Conservation (phyloP, 163 green algal genomes). For the Trebouxiophyceae sp. region DNA sequence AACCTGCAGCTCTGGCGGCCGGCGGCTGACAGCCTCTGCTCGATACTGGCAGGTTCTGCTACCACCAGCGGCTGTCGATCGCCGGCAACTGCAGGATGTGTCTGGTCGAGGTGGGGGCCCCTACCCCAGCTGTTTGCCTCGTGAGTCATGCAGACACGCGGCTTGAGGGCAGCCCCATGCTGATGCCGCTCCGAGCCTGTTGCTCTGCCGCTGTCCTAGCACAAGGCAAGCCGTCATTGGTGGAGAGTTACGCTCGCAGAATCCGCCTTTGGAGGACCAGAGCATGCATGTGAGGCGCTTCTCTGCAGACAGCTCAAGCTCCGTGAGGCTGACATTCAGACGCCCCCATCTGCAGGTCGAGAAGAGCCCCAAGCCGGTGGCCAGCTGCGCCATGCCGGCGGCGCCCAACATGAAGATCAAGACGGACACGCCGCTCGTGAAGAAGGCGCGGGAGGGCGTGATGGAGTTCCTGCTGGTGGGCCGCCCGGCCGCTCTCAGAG, state of each 20-base stretch:
- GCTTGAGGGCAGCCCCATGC: too few species aligned
- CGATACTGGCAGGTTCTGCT: conserved; percentile 98
- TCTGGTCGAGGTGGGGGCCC: conserved; percentile 84
- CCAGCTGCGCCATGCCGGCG: conserved; percentile 95
- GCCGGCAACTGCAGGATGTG: conserved; percentile 99
- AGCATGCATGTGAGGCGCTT: neutral
- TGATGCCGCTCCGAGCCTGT: too few species aligned
- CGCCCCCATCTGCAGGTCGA: conserved; percentile 85
- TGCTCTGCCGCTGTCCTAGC: too few species aligned
- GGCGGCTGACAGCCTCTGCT: too few species aligned
- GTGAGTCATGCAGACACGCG: neutral
- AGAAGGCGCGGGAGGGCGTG: conserved; percentile 97
- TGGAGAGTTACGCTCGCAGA: too few species aligned
- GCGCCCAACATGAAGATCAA: conserved; percentile 96
- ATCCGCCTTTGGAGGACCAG: too few species aligned
- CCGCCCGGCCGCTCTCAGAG: neutral
- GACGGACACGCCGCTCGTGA: conserved; percentile 91
- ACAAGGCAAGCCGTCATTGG: too few species aligned
- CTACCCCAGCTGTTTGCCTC: too few species aligned
- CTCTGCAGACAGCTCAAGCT: neutral
- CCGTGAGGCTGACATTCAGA: too few species aligned
- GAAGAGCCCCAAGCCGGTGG: conserved; percentile 96
- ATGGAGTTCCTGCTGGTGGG: conserved; percentile 99
- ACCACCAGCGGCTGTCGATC: conserved; percentile 96
- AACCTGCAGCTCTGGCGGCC: too few species aligned